These are phyloP conservation scores for Monosporozyma solicola DNA, from an alignment of 805 yeast genomes.

Conservation along the genomic window DNA sequence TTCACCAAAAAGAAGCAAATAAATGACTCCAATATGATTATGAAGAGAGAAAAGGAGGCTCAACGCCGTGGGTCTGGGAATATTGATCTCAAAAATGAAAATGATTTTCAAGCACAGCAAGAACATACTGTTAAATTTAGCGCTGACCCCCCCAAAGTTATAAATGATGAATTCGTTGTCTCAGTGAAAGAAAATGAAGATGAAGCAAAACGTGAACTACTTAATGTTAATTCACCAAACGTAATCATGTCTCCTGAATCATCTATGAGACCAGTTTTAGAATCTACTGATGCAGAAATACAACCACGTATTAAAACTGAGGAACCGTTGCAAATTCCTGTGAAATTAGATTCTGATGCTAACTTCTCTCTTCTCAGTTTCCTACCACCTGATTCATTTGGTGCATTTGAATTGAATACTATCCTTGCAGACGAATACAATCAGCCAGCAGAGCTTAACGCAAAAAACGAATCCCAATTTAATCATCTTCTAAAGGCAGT, in stretches of 20 bases:
- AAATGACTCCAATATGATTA: not conserved
- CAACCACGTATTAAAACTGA: not conserved
- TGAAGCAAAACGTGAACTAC: not conserved
- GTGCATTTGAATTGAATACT: not conserved
- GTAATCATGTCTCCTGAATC: not conserved
- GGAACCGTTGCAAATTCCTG: not conserved
- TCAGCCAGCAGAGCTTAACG: not conserved
- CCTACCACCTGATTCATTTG: conserved; percentile 1
- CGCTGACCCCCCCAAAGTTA: conserved; percentile 20
- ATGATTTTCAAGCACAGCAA: conserved; percentile 2
- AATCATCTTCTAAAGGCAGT: conserved; percentile 16
- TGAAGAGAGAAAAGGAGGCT: not conserved
- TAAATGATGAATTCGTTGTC: conserved; percentile 8
- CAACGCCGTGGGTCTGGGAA: not conserved
- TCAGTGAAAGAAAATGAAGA: not conserved
- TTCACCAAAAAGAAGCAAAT: conserved; percentile 9
- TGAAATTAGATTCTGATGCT: not conserved
- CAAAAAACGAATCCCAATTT: conserved; percentile 4
- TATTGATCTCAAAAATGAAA: not conserved
- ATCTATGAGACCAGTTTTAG: not conserved
- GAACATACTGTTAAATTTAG: conserved; percentile 23
- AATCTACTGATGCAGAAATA: not conserved
- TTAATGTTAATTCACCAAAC: not conserved
- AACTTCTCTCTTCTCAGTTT: not conserved
- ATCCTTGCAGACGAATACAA: not conserved